These are phyloP conservation scores for Coemansia aciculifera DNA, from an alignment of 192 early-diverging fungal genomes.

Conservation along the genomic window DNA sequence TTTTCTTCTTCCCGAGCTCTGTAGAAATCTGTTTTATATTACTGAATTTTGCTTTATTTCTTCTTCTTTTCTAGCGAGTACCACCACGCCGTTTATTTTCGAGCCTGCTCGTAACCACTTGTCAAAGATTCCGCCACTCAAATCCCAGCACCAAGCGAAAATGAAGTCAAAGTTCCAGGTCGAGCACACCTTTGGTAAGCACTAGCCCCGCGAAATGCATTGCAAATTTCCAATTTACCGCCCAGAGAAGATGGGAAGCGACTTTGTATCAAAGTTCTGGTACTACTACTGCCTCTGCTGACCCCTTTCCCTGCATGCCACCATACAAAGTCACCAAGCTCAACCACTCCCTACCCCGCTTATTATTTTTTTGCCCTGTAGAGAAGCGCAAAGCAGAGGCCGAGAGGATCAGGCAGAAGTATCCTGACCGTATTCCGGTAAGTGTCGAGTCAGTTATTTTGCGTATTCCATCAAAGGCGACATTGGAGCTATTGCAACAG, in stretches of 20 bases:
- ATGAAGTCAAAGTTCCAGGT: constrained; percentile 94
- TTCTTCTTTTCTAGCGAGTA: not conserved
- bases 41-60: not conserved
- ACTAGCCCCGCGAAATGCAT: not conserved
- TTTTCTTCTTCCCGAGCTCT: not conserved
- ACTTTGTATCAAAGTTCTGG: not conserved
- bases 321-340: not conserved
- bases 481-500: not conserved
- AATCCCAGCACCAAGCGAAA: constrained; percentile 18
- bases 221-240: not conserved
- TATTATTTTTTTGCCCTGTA: constrained; percentile 32
- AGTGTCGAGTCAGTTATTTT: constrained; percentile 17
- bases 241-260: not conserved
- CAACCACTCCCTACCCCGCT: not conserved
- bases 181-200: constrained; percentile 91
- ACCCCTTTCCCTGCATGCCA: not conserved
- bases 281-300: not conserved
- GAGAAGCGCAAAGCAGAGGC: constrained; percentile 97
- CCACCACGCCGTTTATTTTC: not conserved
- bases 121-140: not conserved
- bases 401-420: constrained; percentile 94
- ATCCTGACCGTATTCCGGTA: constrained; percentile 86
- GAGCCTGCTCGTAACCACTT: not conserved
- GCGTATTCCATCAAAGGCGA: constrained; percentile 17
- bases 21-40: not conserved